Conservation (phyloP, 441 rosid species). For the Populus tomentosa region DNA sequence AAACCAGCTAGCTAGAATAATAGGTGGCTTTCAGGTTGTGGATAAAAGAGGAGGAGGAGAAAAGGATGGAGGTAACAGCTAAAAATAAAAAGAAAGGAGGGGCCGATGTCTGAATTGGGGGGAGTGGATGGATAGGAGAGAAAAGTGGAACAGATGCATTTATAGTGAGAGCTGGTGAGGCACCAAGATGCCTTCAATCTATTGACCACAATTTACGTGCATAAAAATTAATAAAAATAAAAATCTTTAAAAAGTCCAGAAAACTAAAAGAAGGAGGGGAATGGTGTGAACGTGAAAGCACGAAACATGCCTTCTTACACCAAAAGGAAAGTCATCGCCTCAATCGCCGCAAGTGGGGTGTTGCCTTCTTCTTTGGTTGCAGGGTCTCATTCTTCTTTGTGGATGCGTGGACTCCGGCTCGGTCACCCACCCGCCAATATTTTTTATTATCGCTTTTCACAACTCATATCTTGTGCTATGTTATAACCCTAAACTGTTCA, state of each 20-base stretch:
- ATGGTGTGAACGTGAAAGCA: constrained; percentile 5
- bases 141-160: not conserved
- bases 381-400: not conserved
- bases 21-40: not conserved
- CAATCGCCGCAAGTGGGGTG: too few species aligned
- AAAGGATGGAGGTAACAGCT: not conserved
- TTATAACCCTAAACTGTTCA: too few species aligned
- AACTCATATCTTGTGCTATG: too few species aligned
- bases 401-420: too few species aligned
- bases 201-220: too few species aligned
- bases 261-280: not conserved
- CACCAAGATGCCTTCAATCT: not conserved
- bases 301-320: constrained; percentile 13
- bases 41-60: not conserved
- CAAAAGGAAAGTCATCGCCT: constrained; percentile 9
- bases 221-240: too few species aligned
- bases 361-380: not conserved
- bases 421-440: not conserved
- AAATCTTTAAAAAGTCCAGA: too few species aligned
- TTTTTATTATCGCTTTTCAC: too few species aligned
- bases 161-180: not conserved
- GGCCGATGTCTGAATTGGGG: not conserved
- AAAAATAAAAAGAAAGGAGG: not conserved
- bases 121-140: not conserved
- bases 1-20: not conserved